Percentiles rank a stretch among this genome's conserved stretches.
Evolutionary conservation across 768 basidiomycete genomes (phyloP).

Genomic region (Suillus americanus): DNA sequence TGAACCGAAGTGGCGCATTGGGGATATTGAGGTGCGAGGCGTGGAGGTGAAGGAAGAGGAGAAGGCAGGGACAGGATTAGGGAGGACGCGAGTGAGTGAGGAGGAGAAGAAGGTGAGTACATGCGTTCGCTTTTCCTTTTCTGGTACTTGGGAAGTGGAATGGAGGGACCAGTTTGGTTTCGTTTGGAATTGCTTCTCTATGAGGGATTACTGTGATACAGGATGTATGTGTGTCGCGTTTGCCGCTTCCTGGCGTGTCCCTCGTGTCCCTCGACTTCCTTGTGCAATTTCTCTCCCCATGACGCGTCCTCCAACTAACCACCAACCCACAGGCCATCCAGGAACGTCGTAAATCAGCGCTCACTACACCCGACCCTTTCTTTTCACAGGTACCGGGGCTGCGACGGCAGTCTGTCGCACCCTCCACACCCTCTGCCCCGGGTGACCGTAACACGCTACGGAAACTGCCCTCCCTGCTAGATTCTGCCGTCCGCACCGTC

Average conservation of each 20-base stretch:
- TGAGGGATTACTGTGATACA: neutral
- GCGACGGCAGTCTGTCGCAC: slow-evolving; percentile 25
- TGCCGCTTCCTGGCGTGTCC: neutral
- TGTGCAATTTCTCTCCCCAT: neutral
- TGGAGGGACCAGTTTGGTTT: too few relatives aligned
- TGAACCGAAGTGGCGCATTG: slow-evolving; percentile 55
- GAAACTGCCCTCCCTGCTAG: slow-evolving; percentile 6
- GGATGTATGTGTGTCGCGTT: neutral
- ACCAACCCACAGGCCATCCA: slow-evolving; percentile 49
- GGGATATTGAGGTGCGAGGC: slow-evolving; percentile 37
- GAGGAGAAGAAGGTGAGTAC: slow-evolving; percentile 17
- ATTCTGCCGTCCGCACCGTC: slow-evolving; percentile 4
- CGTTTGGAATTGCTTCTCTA: neutral
- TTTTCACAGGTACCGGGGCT: slow-evolving; percentile 59
- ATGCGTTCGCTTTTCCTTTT: neutral
- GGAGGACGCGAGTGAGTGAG: slow-evolving; percentile 10
- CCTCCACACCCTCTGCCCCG: slow-evolving; percentile 1
- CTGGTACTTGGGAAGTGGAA: neutral
- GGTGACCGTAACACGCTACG: neutral
- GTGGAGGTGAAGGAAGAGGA: slow-evolving; percentile 12
- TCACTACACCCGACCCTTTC: slow-evolving; percentile 46
- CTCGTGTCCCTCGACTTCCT: neutral
- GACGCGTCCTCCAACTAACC: too few relatives aligned
- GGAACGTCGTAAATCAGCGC: slow-evolving; percentile 60
- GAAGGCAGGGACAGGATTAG: neutral